Conservation (phyloP, 2,329 filamentous ascomycete genomes). For the Fusarium mangiferae region DNA sequence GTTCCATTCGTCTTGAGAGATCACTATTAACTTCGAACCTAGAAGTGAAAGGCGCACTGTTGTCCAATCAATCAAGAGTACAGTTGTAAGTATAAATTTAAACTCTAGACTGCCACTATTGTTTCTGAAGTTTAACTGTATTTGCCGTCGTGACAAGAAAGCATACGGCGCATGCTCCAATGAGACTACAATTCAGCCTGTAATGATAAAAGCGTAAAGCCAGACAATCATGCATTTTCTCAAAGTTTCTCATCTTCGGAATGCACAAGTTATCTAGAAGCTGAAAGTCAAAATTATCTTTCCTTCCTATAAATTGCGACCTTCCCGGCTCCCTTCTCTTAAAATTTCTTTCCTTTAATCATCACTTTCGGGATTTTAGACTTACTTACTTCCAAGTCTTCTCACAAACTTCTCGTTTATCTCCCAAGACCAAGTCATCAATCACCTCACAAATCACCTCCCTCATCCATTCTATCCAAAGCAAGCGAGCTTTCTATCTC, state of each 20-base stretch:
- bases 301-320: neutral
- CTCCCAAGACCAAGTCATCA: accelerated
- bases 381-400: neutral
- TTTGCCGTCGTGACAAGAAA: accelerated
- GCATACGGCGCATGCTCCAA: neutral
- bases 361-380: neutral
- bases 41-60: accelerated
- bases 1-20: neutral
- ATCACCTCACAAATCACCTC: too few relatives aligned
- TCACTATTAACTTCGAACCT: accelerated
- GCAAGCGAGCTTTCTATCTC: accelerated
- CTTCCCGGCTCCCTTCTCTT: neutral
- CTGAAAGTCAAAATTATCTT: neutral
- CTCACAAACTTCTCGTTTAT: accelerated
- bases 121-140: accelerated
- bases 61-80: accelerated
- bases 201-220: too few relatives aligned
- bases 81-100: accelerated
- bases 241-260: accelerated
- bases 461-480: accelerated
- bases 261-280: accelerated
- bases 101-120: accelerated
- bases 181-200: accelerated
- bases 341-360: neutral
- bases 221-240: accelerated